Evolutionary conservation across 1,284 basidiomycete species (phyloP).

Genomic region (Leucocoprinus gongylophorus): DNA sequence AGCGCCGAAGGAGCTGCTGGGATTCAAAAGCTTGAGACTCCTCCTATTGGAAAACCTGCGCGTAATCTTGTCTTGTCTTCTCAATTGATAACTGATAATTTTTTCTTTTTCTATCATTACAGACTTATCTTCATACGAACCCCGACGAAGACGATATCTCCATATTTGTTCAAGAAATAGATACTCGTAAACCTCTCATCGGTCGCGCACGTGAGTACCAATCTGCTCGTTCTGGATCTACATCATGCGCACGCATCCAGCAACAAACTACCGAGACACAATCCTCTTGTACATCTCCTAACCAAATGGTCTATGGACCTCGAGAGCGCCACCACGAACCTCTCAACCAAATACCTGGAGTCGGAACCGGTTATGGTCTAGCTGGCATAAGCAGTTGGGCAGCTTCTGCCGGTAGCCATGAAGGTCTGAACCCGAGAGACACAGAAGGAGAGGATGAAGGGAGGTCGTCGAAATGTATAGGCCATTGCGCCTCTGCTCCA

Average conservation of each 20-base stretch:
- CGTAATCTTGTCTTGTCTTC: neutral
- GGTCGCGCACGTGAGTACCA: slow-evolving; percentile 28
- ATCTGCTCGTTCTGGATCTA: neutral
- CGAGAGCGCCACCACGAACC: neutral
- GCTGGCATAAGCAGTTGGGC: slow-evolving; percentile 9
- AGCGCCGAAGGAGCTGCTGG: slow-evolving; percentile 1
- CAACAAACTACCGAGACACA: neutral
- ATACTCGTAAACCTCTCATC: slow-evolving; percentile 54
- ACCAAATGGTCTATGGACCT: neutral
- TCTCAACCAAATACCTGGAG: neutral
- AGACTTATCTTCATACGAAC: slow-evolving; percentile 16
- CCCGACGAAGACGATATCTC: slow-evolving; percentile 73
- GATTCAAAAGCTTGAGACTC: slow-evolving; percentile 17
- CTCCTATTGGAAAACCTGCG: slow-evolving; percentile 11
- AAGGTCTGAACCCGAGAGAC: neutral
- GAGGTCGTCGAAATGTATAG: neutral
- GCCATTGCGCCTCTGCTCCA: neutral
- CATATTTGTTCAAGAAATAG: slow-evolving; percentile 68
- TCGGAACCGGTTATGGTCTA: slow-evolving; percentile 3
- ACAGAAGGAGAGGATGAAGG: neutral
- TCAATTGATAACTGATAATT: neutral
- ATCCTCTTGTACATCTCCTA: neutral
- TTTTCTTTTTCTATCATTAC: neutral
- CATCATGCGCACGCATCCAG: neutral
- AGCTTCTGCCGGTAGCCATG: neutral